Percentiles rank a stretch among this genome's conserved stretches.
These are phyloP conservation scores for Gliomastix tumulicola DNA, from an alignment of 2,329 filamentous ascomycete species.

Conservation along the genomic window DNA sequence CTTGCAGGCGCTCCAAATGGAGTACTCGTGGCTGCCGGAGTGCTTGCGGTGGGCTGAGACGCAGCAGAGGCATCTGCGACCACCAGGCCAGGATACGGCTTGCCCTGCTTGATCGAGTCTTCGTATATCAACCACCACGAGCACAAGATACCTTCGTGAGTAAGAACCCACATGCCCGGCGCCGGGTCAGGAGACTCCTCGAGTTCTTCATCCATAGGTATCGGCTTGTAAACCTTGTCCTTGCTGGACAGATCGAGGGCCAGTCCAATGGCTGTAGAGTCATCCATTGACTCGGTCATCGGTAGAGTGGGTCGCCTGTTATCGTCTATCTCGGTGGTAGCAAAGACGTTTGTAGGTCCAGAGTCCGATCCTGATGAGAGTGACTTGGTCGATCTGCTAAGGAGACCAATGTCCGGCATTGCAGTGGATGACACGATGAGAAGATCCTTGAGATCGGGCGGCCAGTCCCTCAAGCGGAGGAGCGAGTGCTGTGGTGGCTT, in stretches of 20 bases:
- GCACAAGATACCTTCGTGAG: conserved; percentile 78
- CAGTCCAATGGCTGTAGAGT: conserved; percentile 74
- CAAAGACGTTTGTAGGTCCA: conserved; percentile 64
- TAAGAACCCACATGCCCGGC: conserved; percentile 78
- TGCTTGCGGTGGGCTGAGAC: conserved; percentile 19
- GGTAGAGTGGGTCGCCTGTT: conserved; percentile 69
- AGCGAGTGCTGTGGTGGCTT: conserved; percentile 70
- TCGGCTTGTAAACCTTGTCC: conserved; percentile 71
- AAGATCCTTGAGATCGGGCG: conserved; percentile 72
- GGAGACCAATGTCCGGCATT: conserved; percentile 69
- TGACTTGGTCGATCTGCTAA: conserved; percentile 66
- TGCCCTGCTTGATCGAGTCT: conserved; percentile 71
- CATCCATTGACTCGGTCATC: conserved; percentile 49
- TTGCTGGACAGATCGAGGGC: conserved; percentile 78
- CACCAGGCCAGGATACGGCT: conserved; percentile 65
- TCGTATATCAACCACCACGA: conserved; percentile 92
- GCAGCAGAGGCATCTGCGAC: conserved; percentile 29
- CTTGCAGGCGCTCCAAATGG: no score
- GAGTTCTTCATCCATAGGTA: conserved; percentile 69
- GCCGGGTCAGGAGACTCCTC: conserved; percentile 73
- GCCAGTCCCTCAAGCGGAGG: conserved; percentile 70
- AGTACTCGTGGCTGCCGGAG: no score
- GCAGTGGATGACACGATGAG: conserved; percentile 78
- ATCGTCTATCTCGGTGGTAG: conserved; percentile 66
- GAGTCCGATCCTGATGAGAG: conserved; percentile 53